phyloP scores from a whole-genome alignment of 2,329 filamentous ascomycete species.

The Epichloe sibirici region DNA sequence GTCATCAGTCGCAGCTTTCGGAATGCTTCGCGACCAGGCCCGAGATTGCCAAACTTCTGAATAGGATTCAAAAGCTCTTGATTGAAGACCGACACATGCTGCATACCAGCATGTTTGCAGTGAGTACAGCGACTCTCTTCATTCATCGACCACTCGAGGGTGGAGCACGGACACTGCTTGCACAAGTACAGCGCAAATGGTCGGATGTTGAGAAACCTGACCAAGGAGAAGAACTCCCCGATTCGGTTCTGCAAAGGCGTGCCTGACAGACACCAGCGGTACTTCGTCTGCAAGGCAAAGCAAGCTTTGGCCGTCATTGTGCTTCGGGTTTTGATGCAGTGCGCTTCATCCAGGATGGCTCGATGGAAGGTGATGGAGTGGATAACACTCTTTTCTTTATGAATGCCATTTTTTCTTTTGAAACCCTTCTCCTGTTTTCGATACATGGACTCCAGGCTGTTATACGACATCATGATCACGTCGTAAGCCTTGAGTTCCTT shows the following conservation, averaged over 20 bases:
- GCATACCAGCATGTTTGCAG: constrained; percentile 39
- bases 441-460: constrained; percentile 79
- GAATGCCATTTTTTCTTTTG: constrained; percentile 62
- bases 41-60: constrained; percentile 46
- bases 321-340: constrained; percentile 83
- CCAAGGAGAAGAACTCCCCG: constrained; percentile 88
- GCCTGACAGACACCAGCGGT: constrained; percentile 92
- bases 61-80: constrained; percentile 87
- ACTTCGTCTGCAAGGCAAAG: constrained; percentile 75
- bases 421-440: constrained; percentile 89
- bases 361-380: constrained; percentile 83
- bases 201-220: constrained; percentile 79
- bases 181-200: constrained; percentile 94
- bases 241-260: constrained; percentile 96
- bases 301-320: constrained; percentile 92
- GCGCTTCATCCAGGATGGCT: constrained; percentile 86
- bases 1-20: constrained; percentile 78
- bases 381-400: constrained; percentile 70
- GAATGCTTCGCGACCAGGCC: constrained; percentile 58
- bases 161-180: constrained; percentile 70
- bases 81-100: constrained; percentile 59
- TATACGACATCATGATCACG: constrained; percentile 96
- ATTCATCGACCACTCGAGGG: constrained; percentile 73
- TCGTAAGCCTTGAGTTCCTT: constrained; percentile 72
- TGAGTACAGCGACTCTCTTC: constrained; percentile 56